phyloP scores from a whole-genome alignment of 1,139 yeast species.

The Spathaspora sp. region DNA sequence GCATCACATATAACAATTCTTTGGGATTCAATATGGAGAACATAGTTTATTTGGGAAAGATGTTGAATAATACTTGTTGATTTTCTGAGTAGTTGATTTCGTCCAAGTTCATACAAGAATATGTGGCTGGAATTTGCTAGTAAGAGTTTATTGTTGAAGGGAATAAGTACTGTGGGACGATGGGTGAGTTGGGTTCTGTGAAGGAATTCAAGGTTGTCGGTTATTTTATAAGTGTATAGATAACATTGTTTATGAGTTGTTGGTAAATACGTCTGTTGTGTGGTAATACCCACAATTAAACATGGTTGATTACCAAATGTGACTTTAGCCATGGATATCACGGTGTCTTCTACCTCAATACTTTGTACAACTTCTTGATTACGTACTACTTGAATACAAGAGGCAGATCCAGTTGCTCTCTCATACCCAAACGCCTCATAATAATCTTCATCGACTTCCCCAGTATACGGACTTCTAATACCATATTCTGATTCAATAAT shows the following conservation, averaged over 20 bases:
- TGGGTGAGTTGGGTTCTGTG: slow-evolving; percentile 63
- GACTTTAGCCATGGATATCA: slow-evolving; percentile 24
- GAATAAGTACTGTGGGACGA: slow-evolving; percentile 48
- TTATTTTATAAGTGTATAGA: slow-evolving; percentile 47
- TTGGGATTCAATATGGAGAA: slow-evolving; percentile 42
- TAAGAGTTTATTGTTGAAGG: slow-evolving; percentile 62
- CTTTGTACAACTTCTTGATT: slow-evolving; percentile 37
- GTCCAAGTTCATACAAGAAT: slow-evolving; percentile 72
- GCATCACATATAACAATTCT: slow-evolving; percentile 66
- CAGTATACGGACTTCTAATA: slow-evolving; percentile 28
- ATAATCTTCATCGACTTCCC: slow-evolving; percentile 25
- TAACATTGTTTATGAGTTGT: slow-evolving; percentile 28
- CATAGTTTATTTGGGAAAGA: slow-evolving; percentile 40
- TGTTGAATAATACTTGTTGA: slow-evolving; percentile 43
- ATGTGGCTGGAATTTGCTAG: slow-evolving; percentile 58
- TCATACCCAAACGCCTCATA: slow-evolving; percentile 44
- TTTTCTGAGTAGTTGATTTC: slow-evolving; percentile 73
- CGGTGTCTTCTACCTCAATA: slow-evolving; percentile 40
- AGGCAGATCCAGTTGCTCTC: slow-evolving; percentile 23
- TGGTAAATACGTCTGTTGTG: slow-evolving; percentile 37
- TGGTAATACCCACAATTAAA: slow-evolving; percentile 51
- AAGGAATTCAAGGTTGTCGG: slow-evolving; percentile 42
- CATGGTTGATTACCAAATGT: slow-evolving; percentile 28
- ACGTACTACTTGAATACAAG: slow-evolving; percentile 52
- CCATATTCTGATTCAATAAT: slow-evolving; percentile 50